Conservation (phyloP, 305 asterid species). For the Fraxinus xanthoxyloides region DNA sequence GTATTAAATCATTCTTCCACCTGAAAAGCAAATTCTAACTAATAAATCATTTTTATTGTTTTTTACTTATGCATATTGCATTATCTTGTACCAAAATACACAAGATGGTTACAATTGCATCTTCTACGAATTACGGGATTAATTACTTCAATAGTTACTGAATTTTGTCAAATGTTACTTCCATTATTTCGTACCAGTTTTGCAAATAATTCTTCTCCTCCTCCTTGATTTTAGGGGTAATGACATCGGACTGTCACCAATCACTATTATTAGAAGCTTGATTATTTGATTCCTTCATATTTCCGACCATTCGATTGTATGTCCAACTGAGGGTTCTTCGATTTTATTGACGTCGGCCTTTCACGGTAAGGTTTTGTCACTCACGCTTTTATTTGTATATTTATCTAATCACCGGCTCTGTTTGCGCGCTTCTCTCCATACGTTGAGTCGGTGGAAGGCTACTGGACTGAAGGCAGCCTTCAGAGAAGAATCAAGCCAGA, state of each 20-base stretch:
- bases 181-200: background rate
- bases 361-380: slow-evolving; percentile 15
- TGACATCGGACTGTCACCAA: background rate
- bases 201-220: background rate
- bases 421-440: background rate
- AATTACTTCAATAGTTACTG: too few species aligned
- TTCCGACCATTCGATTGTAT: background rate
- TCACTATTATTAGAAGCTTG: background rate
- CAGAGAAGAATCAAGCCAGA: background rate
- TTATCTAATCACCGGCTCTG: slow-evolving; percentile 7
- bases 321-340: background rate
- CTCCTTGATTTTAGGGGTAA: background rate
- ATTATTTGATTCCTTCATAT: background rate
- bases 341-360: background rate
- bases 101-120: background rate
- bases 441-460: background rate
- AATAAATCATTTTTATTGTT: background rate
- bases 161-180: background rate
- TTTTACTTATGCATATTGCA: background rate
- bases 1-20: background rate
- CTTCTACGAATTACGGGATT: background rate
- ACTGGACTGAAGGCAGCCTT: background rate
- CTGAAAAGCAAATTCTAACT: background rate
- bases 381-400: background rate
- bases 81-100: background rate